Percentiles rank a stretch among this genome's conserved stretches.
Conservation (phyloP, 2,329 filamentous ascomycete species). For the Aphanocladium album region DNA sequence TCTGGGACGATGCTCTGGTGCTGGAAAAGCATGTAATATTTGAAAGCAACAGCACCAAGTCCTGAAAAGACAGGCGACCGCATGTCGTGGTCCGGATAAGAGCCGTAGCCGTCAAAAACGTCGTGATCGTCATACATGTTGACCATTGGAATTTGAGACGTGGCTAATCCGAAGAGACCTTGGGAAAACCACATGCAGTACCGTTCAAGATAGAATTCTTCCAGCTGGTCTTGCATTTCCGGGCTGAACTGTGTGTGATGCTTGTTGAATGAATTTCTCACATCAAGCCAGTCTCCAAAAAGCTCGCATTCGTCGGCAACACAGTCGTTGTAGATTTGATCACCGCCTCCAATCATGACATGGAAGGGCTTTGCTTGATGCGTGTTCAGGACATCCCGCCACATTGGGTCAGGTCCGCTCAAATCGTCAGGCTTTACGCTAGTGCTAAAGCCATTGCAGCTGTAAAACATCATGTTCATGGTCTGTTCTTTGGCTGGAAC, state of each 20-base stretch:
- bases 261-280: constrained; percentile 75
- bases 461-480: constrained; percentile 99
- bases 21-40: constrained; percentile 98
- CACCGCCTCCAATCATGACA: constrained; percentile 95
- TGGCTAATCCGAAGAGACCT: constrained; percentile 87
- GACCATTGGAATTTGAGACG: constrained; percentile 93
- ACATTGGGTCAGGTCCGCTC: constrained; percentile 90
- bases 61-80: constrained; percentile 83
- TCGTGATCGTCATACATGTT: constrained; percentile 98
- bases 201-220: constrained; percentile 79
- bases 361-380: constrained; percentile 93
- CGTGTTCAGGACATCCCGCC: constrained; percentile 90
- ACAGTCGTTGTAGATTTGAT: constrained; percentile 93
- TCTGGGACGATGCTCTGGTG: constrained; percentile 84
- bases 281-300: constrained; percentile 80
- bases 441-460: constrained; percentile 90
- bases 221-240: constrained; percentile 83
- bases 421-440: constrained; percentile 73
- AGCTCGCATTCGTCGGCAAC: constrained; percentile 68
- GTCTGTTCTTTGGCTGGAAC: constrained; percentile 76
- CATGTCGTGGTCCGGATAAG: constrained; percentile 91
- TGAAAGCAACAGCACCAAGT: constrained; percentile 86
- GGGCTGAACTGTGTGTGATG: constrained; percentile 70
- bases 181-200: constrained; percentile 97
- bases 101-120: constrained; percentile 87